phyloP scores from a whole-genome alignment of 768 basidiomycete species.

The Boletus barrowsii region DNA sequence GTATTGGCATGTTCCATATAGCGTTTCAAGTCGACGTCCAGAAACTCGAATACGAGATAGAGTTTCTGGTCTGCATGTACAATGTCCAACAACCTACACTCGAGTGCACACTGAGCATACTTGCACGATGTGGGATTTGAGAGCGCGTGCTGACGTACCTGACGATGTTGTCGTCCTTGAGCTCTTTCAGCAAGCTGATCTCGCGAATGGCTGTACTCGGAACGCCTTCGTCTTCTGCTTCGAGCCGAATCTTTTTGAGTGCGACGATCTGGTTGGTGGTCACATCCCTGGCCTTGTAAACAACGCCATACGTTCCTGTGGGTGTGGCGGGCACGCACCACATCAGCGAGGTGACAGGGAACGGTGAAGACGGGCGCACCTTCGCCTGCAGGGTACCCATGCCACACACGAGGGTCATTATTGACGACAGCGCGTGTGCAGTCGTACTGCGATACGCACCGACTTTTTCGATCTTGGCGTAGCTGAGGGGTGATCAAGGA shows the following conservation, averaged over 20 bases:
- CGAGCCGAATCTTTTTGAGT: conserved; percentile 96
- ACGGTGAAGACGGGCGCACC: conserved; percentile 25
- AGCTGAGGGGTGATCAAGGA: conserved; percentile 51
- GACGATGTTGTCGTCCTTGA: conserved; percentile 95
- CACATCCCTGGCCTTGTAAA: conserved; percentile 92
- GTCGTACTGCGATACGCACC: conserved; percentile 57
- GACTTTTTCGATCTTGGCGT: conserved; percentile 97
- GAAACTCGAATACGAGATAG: conserved; percentile 96
- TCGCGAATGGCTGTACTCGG: conserved; percentile 98
- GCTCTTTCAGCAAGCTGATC: conserved; percentile 94
- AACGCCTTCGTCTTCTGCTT: conserved; percentile 98
- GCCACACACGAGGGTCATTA: conserved; percentile 19
- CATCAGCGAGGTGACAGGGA: conserved; percentile 1
- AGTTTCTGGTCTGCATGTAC: conserved; percentile 96
- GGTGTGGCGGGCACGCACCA: not conserved
- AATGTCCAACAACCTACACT: conserved; percentile 82
- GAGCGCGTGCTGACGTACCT: conserved; percentile 43
- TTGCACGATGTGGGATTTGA: not conserved
- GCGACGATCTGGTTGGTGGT: conserved; percentile 83
- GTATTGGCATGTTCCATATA: conserved; percentile 91
- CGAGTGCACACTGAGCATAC: conserved; percentile 8
- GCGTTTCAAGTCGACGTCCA: conserved; percentile 94
- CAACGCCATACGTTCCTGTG: conserved; percentile 95
- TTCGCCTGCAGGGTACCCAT: conserved; percentile 37
- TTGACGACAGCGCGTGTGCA: conserved; percentile 1